A percentile compares a stretch with the other conserved stretches of the same genome.
Evolutionary conservation across 306 rosid genomes (phyloP).

Genomic region (Dalbergia cochinchinensis): DNA sequence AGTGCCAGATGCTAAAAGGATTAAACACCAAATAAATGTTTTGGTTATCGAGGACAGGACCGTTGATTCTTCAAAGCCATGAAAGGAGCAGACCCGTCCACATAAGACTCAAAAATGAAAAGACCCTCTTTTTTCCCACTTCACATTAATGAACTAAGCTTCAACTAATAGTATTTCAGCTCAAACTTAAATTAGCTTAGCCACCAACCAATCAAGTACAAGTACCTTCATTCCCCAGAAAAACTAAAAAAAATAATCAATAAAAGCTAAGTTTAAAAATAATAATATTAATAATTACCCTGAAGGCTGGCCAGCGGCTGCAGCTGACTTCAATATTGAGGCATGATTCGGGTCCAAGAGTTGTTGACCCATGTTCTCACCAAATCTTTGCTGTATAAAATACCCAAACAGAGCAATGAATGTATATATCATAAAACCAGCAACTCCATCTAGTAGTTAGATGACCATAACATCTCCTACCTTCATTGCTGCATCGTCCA

Average conservation of each 20-base stretch:
- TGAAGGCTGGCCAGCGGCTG: constrained; percentile 89
- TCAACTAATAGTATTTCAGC: constrained; percentile 17
- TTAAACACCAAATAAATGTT: constrained; percentile 1
- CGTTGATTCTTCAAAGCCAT: constrained; percentile 27
- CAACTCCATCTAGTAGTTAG: constrained; percentile 13
- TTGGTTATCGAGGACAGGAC: neutral
- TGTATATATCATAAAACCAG: constrained; percentile 27
- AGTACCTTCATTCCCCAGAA: constrained; percentile 16
- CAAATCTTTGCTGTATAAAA: constrained; percentile 81
- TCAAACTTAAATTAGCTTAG: constrained; percentile 25
- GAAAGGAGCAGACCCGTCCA: constrained; percentile 1
- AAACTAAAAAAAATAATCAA: constrained; percentile 24
- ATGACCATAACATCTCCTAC: constrained; percentile 51
- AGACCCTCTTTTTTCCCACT: neutral
- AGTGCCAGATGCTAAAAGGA: constrained; percentile 30
- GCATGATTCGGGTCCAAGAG: constrained; percentile 89
- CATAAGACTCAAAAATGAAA: constrained; percentile 20
- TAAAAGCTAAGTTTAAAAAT: constrained; percentile 15
- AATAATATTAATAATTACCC: constrained; percentile 65
- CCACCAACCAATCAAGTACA: constrained; percentile 21
- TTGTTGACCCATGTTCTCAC: constrained; percentile 89
- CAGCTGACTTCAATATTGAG: constrained; percentile 87
- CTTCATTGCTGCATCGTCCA: constrained; percentile 92
- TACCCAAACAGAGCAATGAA: constrained; percentile 45
- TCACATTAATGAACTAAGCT: constrained; percentile 4